Evolutionary conservation across 2,329 filamentous ascomycete species (phyloP).

Genomic region (Aspergillus pseudoglaucus): DNA sequence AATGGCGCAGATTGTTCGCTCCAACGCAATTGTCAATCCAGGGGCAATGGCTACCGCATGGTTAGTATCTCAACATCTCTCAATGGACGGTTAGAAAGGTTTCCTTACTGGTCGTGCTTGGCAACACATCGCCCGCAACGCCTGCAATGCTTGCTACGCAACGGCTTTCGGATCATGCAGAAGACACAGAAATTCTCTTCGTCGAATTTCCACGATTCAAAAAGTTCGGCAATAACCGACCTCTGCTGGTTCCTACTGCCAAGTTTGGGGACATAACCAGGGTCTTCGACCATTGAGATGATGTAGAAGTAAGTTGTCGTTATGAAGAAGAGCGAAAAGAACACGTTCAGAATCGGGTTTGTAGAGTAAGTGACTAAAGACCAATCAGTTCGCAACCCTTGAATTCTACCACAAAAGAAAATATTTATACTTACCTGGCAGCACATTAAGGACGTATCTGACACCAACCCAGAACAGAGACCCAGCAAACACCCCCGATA

Average conservation of each 20-base stretch:
- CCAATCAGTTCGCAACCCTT: neutral
- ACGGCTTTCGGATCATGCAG: constrained; percentile 88
- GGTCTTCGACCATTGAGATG: constrained; percentile 78
- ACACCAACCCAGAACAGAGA: constrained; percentile 75
- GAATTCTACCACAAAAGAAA: neutral
- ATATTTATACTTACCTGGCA: constrained; percentile 57
- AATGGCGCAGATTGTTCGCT: constrained; percentile 92
- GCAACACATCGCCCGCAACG: constrained; percentile 87
- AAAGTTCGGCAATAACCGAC: constrained; percentile 77
- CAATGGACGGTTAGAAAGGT: constrained; percentile 12
- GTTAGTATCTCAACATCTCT: constrained; percentile 2
- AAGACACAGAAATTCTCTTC: constrained; percentile 88
- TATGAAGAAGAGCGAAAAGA: constrained; percentile 59
- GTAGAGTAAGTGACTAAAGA: constrained; percentile 55
- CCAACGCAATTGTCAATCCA: constrained; percentile 98
- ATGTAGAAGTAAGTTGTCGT: constrained; percentile 81
- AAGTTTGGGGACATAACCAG: constrained; percentile 86
- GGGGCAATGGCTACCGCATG: constrained; percentile 70
- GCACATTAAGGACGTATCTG: constrained; percentile 66
- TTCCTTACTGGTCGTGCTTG: constrained; percentile 85
- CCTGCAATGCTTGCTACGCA: constrained; percentile 93
- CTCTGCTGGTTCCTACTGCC: constrained; percentile 86
- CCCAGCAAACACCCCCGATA: constrained; percentile 86
- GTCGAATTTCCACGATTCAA: constrained; percentile 82
- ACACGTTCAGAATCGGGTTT: constrained; percentile 69